Evolutionary conservation across 75 land plant species (phyloP), one percentile per base, ranked within the genome.

Genomic region (Isoetes taiwanensis): DNA sequence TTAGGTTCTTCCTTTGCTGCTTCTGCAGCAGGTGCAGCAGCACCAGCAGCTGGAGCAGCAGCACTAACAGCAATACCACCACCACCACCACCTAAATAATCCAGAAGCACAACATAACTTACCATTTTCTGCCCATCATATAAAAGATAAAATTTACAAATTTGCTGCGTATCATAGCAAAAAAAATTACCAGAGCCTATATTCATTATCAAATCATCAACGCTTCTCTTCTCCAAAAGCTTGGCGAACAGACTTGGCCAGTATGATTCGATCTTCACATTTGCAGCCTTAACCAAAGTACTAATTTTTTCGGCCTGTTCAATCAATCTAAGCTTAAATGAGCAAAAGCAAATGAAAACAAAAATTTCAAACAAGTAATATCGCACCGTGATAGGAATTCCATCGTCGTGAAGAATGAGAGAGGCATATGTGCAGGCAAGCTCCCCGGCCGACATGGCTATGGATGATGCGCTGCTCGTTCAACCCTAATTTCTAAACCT

Each of bases 161-260:
- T 41, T 41, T 29, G 24, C 4, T n/a, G 3, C 46, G 1, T 0
- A 9, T 58, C 16, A 46, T 17, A 17, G 6, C n/a, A n/a, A 17
- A 23, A 8, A 2, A 28, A 34, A 16, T n/a, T 28, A 71, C 73
- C 76, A 25, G 76, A 62, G 39, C 69, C 75, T 61, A 54, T 62
- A 32, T 61, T 77, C 33, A 52, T 17, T n/a, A 77, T 64, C 31
- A 77, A 69, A 34, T 77, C 80, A 3, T 65, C 80, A 46, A 77
- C 40, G 66, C 33, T 77, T 28, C 72, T 35, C 66, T 73, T 78
- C 73, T 78, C 76, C 1, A 63, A 43, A 10, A 78, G 67, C 76
- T 78, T 78, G 8, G 73, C 72, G 48, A 78, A 78, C 28, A 78
- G 56, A 29, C 61, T 2, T 2, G 73, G 65, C 80, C 80, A 78